Evolutionary conservation across 1,139 yeast genomes (phyloP).

Genomic region (Sugiyamaella neomexicana): DNA sequence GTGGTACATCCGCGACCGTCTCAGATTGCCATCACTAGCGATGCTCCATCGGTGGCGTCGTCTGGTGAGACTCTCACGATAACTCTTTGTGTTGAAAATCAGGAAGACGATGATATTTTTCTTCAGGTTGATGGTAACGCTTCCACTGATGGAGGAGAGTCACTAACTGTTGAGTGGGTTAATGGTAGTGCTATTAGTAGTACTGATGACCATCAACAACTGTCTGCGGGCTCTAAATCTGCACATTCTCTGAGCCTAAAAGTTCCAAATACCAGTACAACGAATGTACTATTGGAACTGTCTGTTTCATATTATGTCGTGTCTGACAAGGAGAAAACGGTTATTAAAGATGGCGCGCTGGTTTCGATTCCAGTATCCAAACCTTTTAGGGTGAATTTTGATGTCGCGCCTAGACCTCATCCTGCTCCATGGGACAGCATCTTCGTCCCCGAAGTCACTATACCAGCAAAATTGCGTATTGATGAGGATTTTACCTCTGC

Average conservation of each 20-base stretch:
- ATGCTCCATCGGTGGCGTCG: conserved; percentile 30
- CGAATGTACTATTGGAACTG: conserved; percentile 32
- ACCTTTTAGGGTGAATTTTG: conserved; percentile 40
- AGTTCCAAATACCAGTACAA: conserved; percentile 28
- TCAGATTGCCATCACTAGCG: conserved; percentile 27
- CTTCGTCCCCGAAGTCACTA: conserved; percentile 34
- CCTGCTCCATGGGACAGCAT: conserved; percentile 40
- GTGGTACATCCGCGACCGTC: conserved; percentile 37
- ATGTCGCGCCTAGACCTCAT: conserved; percentile 37
- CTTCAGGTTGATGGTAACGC: conserved; percentile 30
- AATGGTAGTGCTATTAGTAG: background rate
- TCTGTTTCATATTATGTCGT: conserved; percentile 32
- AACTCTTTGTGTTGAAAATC: conserved; percentile 29
- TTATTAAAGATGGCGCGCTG: conserved; percentile 32
- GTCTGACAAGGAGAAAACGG: conserved; percentile 31
- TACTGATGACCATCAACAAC: conserved; percentile 1
- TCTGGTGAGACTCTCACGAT: conserved; percentile 35
- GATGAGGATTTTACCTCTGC: background rate
- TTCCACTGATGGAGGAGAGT: conserved; percentile 25
- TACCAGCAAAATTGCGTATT: conserved; percentile 4
- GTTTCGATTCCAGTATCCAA: conserved; percentile 34
- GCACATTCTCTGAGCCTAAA: conserved; percentile 23
- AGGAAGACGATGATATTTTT: conserved; percentile 34
- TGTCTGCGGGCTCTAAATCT: conserved; percentile 5
- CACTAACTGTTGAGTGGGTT: conserved; percentile 14